A percentile compares a stretch with the other conserved stretches of the same genome.
phyloP scores from a whole-genome alignment of 2,329 filamentous ascomycete species.

The Alternaria arborescens region DNA sequence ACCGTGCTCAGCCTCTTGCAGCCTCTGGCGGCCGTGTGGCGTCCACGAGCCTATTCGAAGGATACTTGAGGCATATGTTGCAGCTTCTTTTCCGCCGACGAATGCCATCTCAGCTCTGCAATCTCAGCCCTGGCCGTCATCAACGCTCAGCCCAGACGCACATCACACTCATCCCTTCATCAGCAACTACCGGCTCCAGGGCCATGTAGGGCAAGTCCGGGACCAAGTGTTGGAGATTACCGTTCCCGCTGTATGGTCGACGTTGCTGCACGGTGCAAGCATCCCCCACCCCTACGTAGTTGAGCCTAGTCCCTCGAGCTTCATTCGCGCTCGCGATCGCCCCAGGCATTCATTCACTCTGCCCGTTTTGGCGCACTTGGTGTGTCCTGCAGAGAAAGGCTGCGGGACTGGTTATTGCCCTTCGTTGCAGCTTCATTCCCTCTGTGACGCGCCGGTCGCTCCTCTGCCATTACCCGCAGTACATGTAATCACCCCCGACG shows the following conservation, averaged over 20 bases:
- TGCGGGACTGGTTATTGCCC: constrained; percentile 27
- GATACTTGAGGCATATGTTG: constrained; percentile 17
- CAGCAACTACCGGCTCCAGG: not conserved
- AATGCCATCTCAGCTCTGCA: not conserved
- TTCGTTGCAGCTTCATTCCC: constrained; percentile 31
- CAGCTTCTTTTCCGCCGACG: constrained; percentile 6
- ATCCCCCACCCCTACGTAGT: constrained; percentile 27
- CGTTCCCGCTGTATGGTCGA: constrained; percentile 15
- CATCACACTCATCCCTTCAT: not conserved
- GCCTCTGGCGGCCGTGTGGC: constrained; percentile 7
- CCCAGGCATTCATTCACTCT: constrained; percentile 30
- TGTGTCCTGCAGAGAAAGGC: constrained; percentile 27
- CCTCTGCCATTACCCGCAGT: constrained; percentile 24
- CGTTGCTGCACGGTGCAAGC: constrained; percentile 22
- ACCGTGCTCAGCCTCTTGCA: constrained; percentile 9
- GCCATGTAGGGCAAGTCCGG: constrained; percentile 15
- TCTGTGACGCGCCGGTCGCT: constrained; percentile 32
- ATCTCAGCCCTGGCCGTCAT: not conserved
- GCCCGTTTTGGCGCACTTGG: constrained; percentile 24
- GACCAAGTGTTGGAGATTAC: constrained; percentile 13
- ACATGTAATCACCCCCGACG: constrained; percentile 33
- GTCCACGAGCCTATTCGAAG: not conserved
- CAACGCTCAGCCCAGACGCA: constrained; percentile 12
- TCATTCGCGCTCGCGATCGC: constrained; percentile 27
- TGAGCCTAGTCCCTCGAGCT: constrained; percentile 32